Base-by-base conservation (phyloP, 495 filamentous ascomycete genomes). In the Penicillium longicatenatum region DNA sequence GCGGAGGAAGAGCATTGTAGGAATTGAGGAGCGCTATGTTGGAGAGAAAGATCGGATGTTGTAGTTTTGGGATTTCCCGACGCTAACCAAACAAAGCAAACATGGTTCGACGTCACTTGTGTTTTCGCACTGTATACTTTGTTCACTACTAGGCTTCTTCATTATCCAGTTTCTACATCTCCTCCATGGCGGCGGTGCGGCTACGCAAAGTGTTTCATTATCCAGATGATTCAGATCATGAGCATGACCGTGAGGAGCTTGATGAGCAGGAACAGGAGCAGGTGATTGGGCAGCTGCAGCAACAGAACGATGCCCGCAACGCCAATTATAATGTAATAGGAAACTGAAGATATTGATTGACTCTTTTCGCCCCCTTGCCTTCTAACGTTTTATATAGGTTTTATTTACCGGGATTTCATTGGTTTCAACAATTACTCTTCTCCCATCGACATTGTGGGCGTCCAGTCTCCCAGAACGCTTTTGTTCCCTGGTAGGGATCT, bases 211-310 rank as follows among this genome's bases (percentile, higher is more conserved):
- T 82, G 16, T 88, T 89, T 69, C 80, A 75, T 12, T 89, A 89
- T 75, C 81, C 83, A 6, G 69, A 75, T 41, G 83, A 85, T 63
- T 74, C 75, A 10, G 76, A 77, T 16, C 37, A 39, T 52, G 70
- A 76, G 43, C 74, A 66, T 2, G 52, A 39, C 1, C 78, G 79
- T 19, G 75, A 82, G 56, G 78, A 85, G 54, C 62, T 87, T 31
- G 87, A 89, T 59, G 87, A 89, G 66, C 79, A 89, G 80, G 86
- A 92, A 67, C 90, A 94, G 75, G 90, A 92, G 63, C 69, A 73
- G 48, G 72, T 92, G 0, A 92, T 94, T 60, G 55, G 66, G 11
- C 62, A 71, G 57, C 79, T 93, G 19, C 67, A 79, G 33, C 47
- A 39, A 17, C 75, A 88, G 62, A 86, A 92, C 75, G 72, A 78